phyloP scores from a whole-genome alignment of 306 rosid genomes.

The Acacia melanoxylon region DNA sequence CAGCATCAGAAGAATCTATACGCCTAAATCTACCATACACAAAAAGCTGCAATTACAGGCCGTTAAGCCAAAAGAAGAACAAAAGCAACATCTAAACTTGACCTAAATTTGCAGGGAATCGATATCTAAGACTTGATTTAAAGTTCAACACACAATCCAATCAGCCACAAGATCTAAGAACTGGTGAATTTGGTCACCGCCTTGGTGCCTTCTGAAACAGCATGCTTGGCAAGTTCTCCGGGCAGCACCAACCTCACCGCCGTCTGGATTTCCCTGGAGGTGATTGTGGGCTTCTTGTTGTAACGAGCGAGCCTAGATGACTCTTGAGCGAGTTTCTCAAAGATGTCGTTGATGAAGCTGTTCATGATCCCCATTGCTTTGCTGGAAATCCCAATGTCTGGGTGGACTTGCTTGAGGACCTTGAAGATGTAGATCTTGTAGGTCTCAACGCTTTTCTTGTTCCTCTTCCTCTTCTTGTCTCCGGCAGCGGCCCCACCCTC shows the following conservation, averaged over 20 bases:
- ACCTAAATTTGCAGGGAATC: slow-evolving; percentile 3
- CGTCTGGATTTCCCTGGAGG: slow-evolving; percentile 77
- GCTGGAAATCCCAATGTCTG: slow-evolving; percentile 72
- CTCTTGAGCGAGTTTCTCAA: slow-evolving; percentile 80
- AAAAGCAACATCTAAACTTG: no score
- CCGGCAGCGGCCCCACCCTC: slow-evolving; percentile 53
- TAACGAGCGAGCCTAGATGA: slow-evolving; percentile 68
- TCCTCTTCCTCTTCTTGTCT: slow-evolving; percentile 78
- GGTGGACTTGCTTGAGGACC: slow-evolving; percentile 76
- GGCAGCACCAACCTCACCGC: slow-evolving; percentile 75
- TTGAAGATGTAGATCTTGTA: slow-evolving; percentile 86
- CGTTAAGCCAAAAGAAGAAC: not conserved
- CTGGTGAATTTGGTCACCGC: slow-evolving; percentile 71
- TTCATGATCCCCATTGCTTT: slow-evolving; percentile 85
- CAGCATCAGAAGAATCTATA: not conserved
- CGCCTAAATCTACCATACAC: slow-evolving; percentile 4
- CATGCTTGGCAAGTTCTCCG: slow-evolving; percentile 74
- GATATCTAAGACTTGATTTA: not conserved
- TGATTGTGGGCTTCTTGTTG: slow-evolving; percentile 77
- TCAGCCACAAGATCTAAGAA: slow-evolving; percentile 24
- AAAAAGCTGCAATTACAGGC: slow-evolving; percentile 22
- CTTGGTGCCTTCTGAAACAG: slow-evolving; percentile 75
- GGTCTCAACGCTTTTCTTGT: slow-evolving; percentile 63
- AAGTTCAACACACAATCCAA: not conserved
- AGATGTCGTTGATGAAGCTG: slow-evolving; percentile 72